Evolutionary conservation across 2,329 filamentous ascomycete species (phyloP).

Genomic region (Ophiostoma fasciatum): DNA sequence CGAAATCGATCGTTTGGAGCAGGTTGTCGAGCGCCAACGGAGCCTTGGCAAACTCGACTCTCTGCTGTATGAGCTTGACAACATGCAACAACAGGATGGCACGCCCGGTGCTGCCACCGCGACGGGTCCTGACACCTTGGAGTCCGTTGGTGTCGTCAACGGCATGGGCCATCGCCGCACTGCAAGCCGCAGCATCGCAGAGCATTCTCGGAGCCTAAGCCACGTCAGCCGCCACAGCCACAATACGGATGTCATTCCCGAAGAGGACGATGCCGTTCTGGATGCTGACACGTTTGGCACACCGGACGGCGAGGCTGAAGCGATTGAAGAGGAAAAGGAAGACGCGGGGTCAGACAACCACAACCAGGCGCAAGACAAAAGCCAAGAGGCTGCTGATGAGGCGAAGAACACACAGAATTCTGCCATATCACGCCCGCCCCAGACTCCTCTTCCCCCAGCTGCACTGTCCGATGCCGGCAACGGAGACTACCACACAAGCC

Average conservation of each 20-base stretch:
- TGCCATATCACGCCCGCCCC: conserved; percentile 14
- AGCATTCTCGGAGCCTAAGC: conserved; percentile 40
- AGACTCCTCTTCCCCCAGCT: conserved; percentile 2
- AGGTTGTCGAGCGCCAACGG: conserved; percentile 87
- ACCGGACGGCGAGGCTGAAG: conserved; percentile 14
- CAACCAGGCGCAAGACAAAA: neutral
- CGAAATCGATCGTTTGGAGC: conserved; percentile 84
- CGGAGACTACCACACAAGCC: conserved; percentile 40
- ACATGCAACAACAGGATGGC: conserved; percentile 44
- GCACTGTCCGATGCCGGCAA: too few relatives aligned
- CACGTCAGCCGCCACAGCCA: conserved; percentile 39
- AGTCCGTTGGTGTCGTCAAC: conserved; percentile 16
- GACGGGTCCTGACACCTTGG: neutral
- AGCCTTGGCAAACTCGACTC: conserved; percentile 92
- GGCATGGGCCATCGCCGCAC: conserved; percentile 29
- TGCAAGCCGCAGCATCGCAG: conserved; percentile 25
- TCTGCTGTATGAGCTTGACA: conserved; percentile 77
- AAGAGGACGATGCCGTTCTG: conserved; percentile 28
- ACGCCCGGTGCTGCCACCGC: neutral
- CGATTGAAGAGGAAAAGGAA: conserved; percentile 13
- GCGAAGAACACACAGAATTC: neutral
- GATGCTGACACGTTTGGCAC: conserved; percentile 3
- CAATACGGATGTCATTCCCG: conserved; percentile 35
- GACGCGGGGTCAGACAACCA: neutral
- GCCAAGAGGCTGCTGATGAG: neutral